phyloP scores from a whole-genome alignment of 805 yeast species.

The Blastobotrys mokoenaii region DNA sequence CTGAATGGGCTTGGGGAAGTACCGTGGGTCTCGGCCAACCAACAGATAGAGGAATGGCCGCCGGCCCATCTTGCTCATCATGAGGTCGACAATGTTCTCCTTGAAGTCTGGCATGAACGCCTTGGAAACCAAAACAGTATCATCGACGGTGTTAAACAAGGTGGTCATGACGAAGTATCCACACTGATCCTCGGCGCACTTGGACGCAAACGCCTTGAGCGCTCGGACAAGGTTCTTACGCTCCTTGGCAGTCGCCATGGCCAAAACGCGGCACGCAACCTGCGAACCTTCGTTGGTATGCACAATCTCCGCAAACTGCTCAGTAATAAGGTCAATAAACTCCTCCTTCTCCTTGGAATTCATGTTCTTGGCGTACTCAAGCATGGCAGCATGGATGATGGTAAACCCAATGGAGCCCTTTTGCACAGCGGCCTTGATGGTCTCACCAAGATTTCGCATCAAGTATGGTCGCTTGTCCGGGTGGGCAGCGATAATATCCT shows the following conservation, averaged over 20 bases:
- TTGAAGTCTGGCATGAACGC: constrained; percentile 56
- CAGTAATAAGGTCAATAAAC: constrained; percentile 72
- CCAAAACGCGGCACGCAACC: constrained; percentile 74
- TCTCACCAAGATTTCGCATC: constrained; percentile 66
- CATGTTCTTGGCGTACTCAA: constrained; percentile 69
- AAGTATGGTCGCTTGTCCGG: constrained; percentile 74
- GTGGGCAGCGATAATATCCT: constrained; percentile 56
- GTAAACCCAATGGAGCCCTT: constrained; percentile 97
- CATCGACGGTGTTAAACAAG: constrained; percentile 82
- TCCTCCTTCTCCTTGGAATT: constrained; percentile 55
- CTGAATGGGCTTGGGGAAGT: constrained; percentile 61
- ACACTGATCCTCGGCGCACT: constrained; percentile 71
- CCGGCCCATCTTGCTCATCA: constrained; percentile 70
- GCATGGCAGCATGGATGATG: constrained; percentile 93
- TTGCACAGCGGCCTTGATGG: constrained; percentile 83
- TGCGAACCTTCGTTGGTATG: constrained; percentile 93
- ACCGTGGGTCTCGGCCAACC: constrained; percentile 71
- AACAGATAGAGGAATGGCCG: constrained; percentile 80
- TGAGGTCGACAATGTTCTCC: constrained; percentile 40
- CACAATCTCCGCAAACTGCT: constrained; percentile 88
- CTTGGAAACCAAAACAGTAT: constrained; percentile 74
- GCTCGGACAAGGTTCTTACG: constrained; percentile 69
- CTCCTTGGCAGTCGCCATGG: constrained; percentile 85
- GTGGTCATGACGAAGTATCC: constrained; percentile 79
- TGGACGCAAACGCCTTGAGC: constrained; percentile 67